These are phyloP conservation scores for Pythium oligandrum DNA, from an alignment of 352 stramenopile species.

Conservation along the genomic window DNA sequence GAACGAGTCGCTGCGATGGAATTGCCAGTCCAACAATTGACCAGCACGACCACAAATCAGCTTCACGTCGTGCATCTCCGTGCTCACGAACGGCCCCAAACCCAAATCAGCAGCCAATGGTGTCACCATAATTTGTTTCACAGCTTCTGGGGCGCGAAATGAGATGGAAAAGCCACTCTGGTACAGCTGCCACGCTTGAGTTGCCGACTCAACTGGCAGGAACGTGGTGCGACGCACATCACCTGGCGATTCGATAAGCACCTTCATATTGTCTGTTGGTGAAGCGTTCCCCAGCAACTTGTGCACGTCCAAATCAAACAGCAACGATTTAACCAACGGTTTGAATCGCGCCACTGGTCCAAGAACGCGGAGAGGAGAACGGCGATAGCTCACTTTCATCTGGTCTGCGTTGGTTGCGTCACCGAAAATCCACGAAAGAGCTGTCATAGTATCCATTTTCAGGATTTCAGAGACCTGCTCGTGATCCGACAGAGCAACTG, in stretches of 20 bases:
- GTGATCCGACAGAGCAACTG: not conserved
- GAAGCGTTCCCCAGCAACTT: not conserved
- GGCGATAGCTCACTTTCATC: constrained; percentile 4
- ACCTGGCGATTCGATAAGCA: not conserved
- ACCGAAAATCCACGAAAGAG: constrained; percentile 12
- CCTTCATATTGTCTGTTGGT: not conserved
- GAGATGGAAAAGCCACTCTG: not conserved
- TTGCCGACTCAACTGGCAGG: not conserved
- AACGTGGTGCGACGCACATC: not conserved
- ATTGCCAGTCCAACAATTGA: constrained; percentile 34
- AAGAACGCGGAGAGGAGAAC: not conserved
- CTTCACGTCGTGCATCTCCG: constrained; percentile 11
- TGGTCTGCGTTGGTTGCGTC: constrained; percentile 2
- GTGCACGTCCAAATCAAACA: constrained; percentile 9
- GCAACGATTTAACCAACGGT: not conserved
- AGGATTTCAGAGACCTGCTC: constrained; percentile 1
- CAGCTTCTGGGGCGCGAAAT: not conserved
- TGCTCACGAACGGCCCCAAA: constrained; percentile 5
- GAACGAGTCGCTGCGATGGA: constrained; percentile 30
- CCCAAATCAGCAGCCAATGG: constrained; percentile 5
- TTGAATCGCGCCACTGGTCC: constrained; percentile 5
- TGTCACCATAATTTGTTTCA: constrained; percentile 5
- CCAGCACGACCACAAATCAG: constrained; percentile 5
- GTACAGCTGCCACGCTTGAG: constrained; percentile 6
- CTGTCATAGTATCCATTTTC: constrained; percentile 2